These are phyloP conservation scores for Rhododendron ovatum DNA, from an alignment of 148 eudicot genomes.

Conservation along the genomic window DNA sequence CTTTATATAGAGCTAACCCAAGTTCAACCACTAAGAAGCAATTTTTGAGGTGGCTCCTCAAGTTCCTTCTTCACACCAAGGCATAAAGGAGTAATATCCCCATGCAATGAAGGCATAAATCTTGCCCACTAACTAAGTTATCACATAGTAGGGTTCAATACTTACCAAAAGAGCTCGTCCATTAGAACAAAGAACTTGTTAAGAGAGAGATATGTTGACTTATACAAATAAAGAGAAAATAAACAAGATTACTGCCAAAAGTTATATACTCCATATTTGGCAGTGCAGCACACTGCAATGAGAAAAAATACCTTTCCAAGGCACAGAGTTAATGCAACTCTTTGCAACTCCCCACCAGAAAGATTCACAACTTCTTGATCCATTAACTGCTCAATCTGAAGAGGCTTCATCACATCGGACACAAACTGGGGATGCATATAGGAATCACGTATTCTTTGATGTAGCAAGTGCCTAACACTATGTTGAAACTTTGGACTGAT, in stretches of 20 bases:
- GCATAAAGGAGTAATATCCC: not conserved
- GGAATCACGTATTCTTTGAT: conserved; percentile 77
- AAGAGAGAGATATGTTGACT: not conserved
- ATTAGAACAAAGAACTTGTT: not conserved
- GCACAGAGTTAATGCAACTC: conserved; percentile 90
- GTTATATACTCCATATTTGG: not conserved
- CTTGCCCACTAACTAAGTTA: not conserved
- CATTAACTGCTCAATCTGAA: conserved; percentile 86
- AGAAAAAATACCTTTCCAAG: conserved; percentile 37
- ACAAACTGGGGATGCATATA: conserved; percentile 86
- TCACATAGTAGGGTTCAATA: not conserved
- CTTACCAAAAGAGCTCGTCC: not conserved
- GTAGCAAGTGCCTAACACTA: conserved; percentile 65
- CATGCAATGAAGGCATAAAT: not conserved
- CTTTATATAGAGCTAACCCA: not conserved
- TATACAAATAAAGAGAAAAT: not conserved
- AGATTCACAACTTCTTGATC: conserved; percentile 94
- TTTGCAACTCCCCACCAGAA: conserved; percentile 97
- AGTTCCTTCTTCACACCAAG: not conserved
- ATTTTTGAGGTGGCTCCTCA: not conserved
- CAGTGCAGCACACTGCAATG: not conserved
- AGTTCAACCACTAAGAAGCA: not conserved
- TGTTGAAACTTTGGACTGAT: conserved; percentile 75
- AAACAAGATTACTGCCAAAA: not conserved
- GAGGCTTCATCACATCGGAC: conserved; percentile 98